Conservation (phyloP, 495 filamentous ascomycete genomes). For the Sabuloglossum arenarium region DNA sequence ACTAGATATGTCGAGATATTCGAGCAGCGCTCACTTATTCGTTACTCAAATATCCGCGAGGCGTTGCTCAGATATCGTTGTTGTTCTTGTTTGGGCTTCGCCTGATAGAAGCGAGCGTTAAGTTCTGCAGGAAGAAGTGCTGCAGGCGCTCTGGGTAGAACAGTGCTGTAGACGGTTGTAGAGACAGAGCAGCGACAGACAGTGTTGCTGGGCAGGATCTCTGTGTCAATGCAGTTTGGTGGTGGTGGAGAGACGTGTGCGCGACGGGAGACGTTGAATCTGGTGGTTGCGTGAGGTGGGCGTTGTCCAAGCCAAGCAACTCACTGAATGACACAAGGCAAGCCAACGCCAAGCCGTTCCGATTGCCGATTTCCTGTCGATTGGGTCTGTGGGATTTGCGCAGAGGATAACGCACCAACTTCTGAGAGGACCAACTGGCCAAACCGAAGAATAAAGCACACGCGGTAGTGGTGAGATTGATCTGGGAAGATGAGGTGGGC, state of each 20-base stretch:
- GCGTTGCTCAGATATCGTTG: neutral
- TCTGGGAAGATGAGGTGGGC: no score
- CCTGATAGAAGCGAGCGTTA: neutral
- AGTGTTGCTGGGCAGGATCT: neutral
- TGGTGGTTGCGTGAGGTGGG: neutral
- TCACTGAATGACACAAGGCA: neutral
- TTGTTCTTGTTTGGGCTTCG: neutral
- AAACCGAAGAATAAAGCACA: neutral
- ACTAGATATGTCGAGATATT: no score
- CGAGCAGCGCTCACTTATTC: neutral
- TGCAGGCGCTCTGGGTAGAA: neutral
- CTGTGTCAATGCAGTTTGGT: neutral
- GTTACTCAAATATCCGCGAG: neutral
- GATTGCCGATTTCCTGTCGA: neutral
- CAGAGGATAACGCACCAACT: neutral
- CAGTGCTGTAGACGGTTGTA: neutral
- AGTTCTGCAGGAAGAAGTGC: neutral
- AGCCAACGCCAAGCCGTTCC: neutral
- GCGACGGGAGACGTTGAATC: neutral
- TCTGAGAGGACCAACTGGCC: neutral
- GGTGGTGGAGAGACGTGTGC: neutral
- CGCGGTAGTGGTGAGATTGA: no score
- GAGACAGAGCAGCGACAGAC: neutral
- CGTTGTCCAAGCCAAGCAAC: neutral
- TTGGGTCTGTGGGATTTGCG: neutral